A percentile compares a stretch with the other conserved stretches of the same genome.
phyloP scores from a whole-genome alignment of 2,329 filamentous ascomycete genomes.

The Aspergillus piperis region DNA sequence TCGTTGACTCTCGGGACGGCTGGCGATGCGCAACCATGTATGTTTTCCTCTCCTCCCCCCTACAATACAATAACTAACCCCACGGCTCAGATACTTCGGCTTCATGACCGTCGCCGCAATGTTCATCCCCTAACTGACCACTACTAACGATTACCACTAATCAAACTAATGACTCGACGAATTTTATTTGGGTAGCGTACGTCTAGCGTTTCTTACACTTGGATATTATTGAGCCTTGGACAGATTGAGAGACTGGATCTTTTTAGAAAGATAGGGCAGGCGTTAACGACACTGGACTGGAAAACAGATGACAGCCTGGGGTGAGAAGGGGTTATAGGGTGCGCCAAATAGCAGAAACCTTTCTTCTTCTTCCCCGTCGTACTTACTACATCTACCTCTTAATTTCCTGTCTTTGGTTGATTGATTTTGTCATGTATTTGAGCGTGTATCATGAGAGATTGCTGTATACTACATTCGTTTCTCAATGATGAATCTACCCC shows the following conservation, averaged over 20 bases:
- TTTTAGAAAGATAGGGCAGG: not conserved
- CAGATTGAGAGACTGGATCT: not conserved
- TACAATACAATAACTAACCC: not conserved
- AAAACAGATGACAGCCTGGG: not conserved
- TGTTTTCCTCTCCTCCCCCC: slow-evolving; percentile 8
- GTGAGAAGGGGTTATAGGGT: no score
- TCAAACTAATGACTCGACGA: slow-evolving; percentile 14
- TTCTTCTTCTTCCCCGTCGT: no score
- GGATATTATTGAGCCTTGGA: not conserved
- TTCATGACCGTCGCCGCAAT: slow-evolving; percentile 43
- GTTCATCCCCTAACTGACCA: slow-evolving; percentile 34
- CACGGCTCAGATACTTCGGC: slow-evolving; percentile 38
- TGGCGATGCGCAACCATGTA: slow-evolving; percentile 44
- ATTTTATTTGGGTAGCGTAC: slow-evolving; percentile 24
- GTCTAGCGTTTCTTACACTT: not conserved
- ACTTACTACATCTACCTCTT: not conserved
- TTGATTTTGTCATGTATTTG: not conserved
- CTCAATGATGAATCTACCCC: not conserved
- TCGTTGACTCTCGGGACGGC: slow-evolving; percentile 42
- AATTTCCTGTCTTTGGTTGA: not conserved
- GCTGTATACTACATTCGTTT: not conserved
- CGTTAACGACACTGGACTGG: not conserved
- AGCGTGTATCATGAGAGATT: not conserved
- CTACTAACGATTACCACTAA: slow-evolving; percentile 1
- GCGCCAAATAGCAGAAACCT: not conserved